Evolutionary conservation across 345 rosid genomes (phyloP).

Genomic region (Erucastrum elatum): DNA sequence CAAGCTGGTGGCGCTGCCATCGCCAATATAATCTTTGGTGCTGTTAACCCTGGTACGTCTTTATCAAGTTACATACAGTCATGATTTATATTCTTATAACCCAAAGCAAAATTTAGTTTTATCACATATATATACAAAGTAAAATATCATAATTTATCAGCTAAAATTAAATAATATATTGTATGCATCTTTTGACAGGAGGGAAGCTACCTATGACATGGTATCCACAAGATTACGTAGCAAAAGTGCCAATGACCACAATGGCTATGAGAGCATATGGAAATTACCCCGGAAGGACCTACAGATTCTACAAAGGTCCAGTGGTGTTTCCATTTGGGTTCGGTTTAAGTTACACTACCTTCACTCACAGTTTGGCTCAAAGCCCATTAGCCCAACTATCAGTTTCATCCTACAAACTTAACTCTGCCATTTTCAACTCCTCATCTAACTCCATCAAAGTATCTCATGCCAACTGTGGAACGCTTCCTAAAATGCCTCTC

Average conservation of each 20-base stretch:
- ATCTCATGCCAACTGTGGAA: slow-evolving; percentile 58
- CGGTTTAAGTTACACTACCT: slow-evolving; percentile 71
- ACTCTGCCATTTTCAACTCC: slow-evolving; percentile 43
- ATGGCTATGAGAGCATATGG: slow-evolving; percentile 72
- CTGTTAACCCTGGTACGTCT: slow-evolving; percentile 65
- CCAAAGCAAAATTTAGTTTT: background rate
- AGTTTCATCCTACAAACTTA: slow-evolving; percentile 40
- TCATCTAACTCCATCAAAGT: slow-evolving; percentile 46
- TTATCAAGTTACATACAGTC: background rate
- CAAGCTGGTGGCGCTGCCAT: slow-evolving; percentile 92
- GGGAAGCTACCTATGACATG: slow-evolving; percentile 95
- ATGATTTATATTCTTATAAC: background rate
- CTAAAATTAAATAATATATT: background rate
- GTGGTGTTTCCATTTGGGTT: slow-evolving; percentile 83
- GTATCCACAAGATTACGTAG: slow-evolving; percentile 78
- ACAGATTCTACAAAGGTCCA: slow-evolving; percentile 89
- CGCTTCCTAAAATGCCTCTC: slow-evolving; percentile 40
- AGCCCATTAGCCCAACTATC: slow-evolving; percentile 53
- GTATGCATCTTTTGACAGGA: slow-evolving; percentile 43
- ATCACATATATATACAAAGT: background rate
- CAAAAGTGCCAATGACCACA: slow-evolving; percentile 80
- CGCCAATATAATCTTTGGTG: slow-evolving; percentile 76
- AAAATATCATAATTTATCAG: background rate
- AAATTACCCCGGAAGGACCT: slow-evolving; percentile 87
- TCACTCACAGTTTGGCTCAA: slow-evolving; percentile 45